Evolutionary conservation across 2,329 filamentous ascomycete genomes (phyloP).

Genomic region (Ceratocystis cacaofunesta): DNA sequence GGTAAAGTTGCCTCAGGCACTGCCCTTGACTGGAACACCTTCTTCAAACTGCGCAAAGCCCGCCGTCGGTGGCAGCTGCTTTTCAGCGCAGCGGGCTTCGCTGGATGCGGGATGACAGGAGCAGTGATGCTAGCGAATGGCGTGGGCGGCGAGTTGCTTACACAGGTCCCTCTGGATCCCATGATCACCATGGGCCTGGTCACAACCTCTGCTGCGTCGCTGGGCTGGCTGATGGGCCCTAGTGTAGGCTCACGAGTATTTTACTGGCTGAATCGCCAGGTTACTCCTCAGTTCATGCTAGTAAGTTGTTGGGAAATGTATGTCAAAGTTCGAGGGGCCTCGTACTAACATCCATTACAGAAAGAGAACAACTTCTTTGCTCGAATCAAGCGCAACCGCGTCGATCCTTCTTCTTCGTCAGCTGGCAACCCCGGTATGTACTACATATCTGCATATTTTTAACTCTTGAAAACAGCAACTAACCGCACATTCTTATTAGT

Average conservation of each 20-base stretch:
- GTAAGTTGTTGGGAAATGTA: conserved; percentile 30
- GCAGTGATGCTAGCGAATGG: conserved; percentile 53
- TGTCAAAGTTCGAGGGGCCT: too few relatives aligned
- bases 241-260: conserved; percentile 69
- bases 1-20: conserved; percentile 14
- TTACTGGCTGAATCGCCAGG: conserved; percentile 50
- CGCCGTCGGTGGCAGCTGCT: conserved; percentile 71
- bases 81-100: conserved; percentile 54
- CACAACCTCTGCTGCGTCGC: conserved; percentile 58
- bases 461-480: not conserved
- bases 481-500: conserved; percentile 31
- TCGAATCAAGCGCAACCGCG: conserved; percentile 79
- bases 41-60: conserved; percentile 77
- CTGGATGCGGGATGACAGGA: conserved; percentile 46
- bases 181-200: conserved; percentile 72
- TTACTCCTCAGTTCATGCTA: conserved; percentile 55
- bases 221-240: conserved; percentile 80
- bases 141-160: conserved; percentile 55
- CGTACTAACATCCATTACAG: conserved; percentile 25
- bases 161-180: conserved; percentile 70
- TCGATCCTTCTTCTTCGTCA: conserved; percentile 78
- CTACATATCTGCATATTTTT: not conserved
- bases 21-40: conserved; percentile 73
- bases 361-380: conserved; percentile 93
- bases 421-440: conserved; percentile 63